Evolutionary conservation across 1,284 basidiomycete genomes (phyloP), one percentile per base, ranked within the genome.

Genomic region (Ganoderma lingzhi): DNA sequence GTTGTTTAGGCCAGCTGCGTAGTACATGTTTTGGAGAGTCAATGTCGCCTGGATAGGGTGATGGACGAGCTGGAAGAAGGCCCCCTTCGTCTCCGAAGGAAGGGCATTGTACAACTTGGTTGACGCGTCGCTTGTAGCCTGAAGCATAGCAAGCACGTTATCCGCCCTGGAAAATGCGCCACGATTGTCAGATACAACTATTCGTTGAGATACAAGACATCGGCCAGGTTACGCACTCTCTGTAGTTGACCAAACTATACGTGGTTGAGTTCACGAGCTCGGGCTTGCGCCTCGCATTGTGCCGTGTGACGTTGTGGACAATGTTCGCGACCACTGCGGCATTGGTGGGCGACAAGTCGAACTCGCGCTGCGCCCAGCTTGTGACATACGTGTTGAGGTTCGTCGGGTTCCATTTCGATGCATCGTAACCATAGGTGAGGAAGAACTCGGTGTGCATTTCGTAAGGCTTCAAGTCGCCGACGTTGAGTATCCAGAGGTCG

Each of bases 371-470:
- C 0, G 91, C 91, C 90, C 90, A 91, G 48, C 76, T 75, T 1
- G 80, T 81, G 41, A 90, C 85, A 76, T 86, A 93, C 8, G 77
- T 80, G 62, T 84, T 77, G 48, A 92, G 75, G 71, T 90, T 90
- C 66, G 84, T 81, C 9, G 81, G 82, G 19, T 82, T 84, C 85
- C 87, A 89, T 12, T 82, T 78, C 0, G 86, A 81, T 0, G 87
- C 79, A 74, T 93, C 85, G 84, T 88, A 93, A 1, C 86, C 91
- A 62, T 87, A 85, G 23, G 81, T 83, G 71, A 93, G 80, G 83
- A 91, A 93, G 77, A 90, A 93, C 72, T 93, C 90, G 30, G 84
- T 88, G 58, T 90, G 87, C 74, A 89, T 85, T 73, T 94, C 92
- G 74, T 90, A 90, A 0, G 90, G 90, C 77, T 93, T 93, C 48